Evolutionary conservation across 352 stramenopile genomes (phyloP).

Genomic region (Phytophthora quininea): DNA sequence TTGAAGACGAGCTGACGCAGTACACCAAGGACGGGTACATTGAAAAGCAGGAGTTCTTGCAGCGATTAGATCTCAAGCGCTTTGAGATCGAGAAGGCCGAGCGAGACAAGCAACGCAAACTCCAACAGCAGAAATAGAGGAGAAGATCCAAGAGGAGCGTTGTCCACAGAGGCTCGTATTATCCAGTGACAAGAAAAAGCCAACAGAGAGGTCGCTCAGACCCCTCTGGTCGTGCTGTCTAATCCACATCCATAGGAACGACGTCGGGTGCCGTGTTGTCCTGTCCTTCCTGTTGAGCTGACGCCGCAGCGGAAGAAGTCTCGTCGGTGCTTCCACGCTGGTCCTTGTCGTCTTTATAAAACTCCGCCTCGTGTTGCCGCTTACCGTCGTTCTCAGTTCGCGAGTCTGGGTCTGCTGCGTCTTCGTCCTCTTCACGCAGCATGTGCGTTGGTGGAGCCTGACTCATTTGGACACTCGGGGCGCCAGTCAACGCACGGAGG

Average conservation of each 20-base stretch:
- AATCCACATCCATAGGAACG: slow-evolving; percentile 82
- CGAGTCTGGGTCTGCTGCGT: slow-evolving; percentile 67
- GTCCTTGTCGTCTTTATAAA: slow-evolving; percentile 85
- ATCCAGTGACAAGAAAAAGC: slow-evolving; percentile 16
- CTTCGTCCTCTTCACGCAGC: slow-evolving; percentile 83
- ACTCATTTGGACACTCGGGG: slow-evolving; percentile 84
- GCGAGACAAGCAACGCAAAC: slow-evolving; percentile 75
- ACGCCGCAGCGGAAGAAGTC: slow-evolving; percentile 30
- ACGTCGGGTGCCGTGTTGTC: slow-evolving; percentile 68
- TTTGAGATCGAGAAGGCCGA: slow-evolving; percentile 92
- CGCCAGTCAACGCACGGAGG: slow-evolving; percentile 69
- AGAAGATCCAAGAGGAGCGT: slow-evolving; percentile 18
- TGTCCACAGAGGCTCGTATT: slow-evolving; percentile 5
- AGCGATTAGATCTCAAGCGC: slow-evolving; percentile 85
- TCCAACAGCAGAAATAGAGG: slow-evolving; percentile 46
- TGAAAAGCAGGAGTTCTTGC: slow-evolving; percentile 96
- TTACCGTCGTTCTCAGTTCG: slow-evolving; percentile 75
- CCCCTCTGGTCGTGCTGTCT: slow-evolving; percentile 19
- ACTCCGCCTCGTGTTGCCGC: slow-evolving; percentile 80
- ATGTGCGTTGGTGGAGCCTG: slow-evolving; percentile 73
- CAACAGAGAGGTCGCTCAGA: not conserved
- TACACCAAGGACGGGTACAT: slow-evolving; percentile 94
- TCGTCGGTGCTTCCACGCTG: slow-evolving; percentile 62
- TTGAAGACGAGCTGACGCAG: slow-evolving; percentile 93
- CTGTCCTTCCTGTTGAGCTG: slow-evolving; percentile 33